A percentile compares a stretch with the other conserved stretches of the same genome.
Conservation (phyloP, 768 basidiomycete genomes). For the Collybia sordida region DNA sequence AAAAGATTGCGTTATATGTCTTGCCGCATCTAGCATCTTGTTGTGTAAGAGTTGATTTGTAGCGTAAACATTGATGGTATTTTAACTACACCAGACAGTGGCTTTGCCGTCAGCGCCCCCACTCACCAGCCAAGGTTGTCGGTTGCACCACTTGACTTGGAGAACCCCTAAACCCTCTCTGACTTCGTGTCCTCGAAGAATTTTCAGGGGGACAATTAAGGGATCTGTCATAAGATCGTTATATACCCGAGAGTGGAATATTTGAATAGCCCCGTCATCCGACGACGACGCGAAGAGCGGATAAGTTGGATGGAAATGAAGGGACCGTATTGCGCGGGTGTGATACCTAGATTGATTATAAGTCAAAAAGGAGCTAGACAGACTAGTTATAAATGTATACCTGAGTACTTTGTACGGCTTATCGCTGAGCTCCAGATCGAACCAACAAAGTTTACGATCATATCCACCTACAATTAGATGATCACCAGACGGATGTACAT, state of each 20-base stretch:
- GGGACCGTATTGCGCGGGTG: constrained; percentile 85
- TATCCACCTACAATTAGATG: constrained; percentile 98
- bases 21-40: neutral
- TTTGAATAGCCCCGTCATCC: constrained; percentile 95
- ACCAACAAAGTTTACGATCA: constrained; percentile 98
- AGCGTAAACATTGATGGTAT: neutral
- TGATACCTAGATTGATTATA: constrained; percentile 67
- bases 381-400: constrained; percentile 39
- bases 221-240: constrained; percentile 97
- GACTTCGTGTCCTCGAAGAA: constrained; percentile 87
- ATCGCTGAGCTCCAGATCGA: constrained; percentile 93
- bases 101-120: constrained; percentile 91
- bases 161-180: constrained; percentile 89
- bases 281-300: constrained; percentile 96
- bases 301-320: constrained; percentile 92
- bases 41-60: constrained; percentile 8
- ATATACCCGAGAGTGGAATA: constrained; percentile 95
- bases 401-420: constrained; percentile 97
- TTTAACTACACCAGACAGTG: constrained; percentile 82
- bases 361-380: neutral
- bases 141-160: constrained; percentile 84
- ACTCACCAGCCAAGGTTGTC: constrained; percentile 91
- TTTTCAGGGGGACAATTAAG: constrained; percentile 95
- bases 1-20: too few relatives aligned
- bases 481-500: constrained; percentile 93